These are phyloP conservation scores for Magnusiomyces clavatus DNA, from an alignment of 1,139 yeast species.

Conservation along the genomic window DNA sequence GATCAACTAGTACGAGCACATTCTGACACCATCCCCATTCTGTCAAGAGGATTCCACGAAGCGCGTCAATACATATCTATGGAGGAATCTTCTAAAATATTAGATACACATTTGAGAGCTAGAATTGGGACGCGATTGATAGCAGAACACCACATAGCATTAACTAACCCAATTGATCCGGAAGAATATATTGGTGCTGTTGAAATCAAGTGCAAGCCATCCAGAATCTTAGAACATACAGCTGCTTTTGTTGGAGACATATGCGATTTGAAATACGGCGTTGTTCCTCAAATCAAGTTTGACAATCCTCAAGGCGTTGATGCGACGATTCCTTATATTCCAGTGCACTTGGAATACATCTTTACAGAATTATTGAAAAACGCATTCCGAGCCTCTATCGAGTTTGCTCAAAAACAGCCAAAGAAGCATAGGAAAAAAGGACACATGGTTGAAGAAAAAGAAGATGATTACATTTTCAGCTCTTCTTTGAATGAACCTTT, in stretches of 20 bases:
- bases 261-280: conserved; percentile 74
- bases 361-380: conserved; percentile 83
- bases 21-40: conserved; percentile 69
- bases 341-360: conserved; percentile 79
- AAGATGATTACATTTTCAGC: too few species aligned
- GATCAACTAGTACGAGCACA: conserved; percentile 62
- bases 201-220: conserved; percentile 53
- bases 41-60: conserved; percentile 80
- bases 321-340: conserved; percentile 64
- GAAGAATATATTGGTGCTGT: conserved; percentile 61
- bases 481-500: conserved; percentile 18
- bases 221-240: conserved; percentile 52
- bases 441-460: not conserved
- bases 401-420: conserved; percentile 34
- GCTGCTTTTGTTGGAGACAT: conserved; percentile 75
- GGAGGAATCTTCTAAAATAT: conserved; percentile 48
- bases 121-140: conserved; percentile 78
- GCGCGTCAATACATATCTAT: conserved; percentile 48
- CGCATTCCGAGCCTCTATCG: conserved; percentile 79
- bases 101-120: conserved; percentile 74
- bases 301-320: conserved; percentile 40
- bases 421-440: too few species aligned
- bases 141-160: conserved; percentile 73
- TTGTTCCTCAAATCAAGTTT: conserved; percentile 51
- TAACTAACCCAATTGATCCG: conserved; percentile 41